A percentile compares a stretch with the other conserved stretches of the same genome.
Evolutionary conservation across 2,329 filamentous ascomycete species (phyloP).

Genomic region (Curvularia lunata): DNA sequence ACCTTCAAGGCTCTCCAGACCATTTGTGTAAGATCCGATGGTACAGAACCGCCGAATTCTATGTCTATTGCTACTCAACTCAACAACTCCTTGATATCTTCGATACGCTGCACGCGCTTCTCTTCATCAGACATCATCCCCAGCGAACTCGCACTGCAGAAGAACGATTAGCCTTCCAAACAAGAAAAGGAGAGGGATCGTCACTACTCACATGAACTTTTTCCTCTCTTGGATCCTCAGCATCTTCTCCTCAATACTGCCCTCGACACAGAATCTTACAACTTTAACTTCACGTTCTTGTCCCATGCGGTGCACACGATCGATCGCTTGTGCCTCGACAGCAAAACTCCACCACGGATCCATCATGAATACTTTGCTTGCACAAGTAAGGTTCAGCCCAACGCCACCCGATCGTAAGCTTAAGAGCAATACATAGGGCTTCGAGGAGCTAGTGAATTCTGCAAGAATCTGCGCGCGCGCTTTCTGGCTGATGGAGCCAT

Average conservation of each 20-base stretch:
- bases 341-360: constrained; percentile 99
- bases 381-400: constrained; percentile 88
- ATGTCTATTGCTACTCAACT: constrained; percentile 54
- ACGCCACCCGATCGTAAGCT: constrained; percentile 91
- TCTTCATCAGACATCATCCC: constrained; percentile 96
- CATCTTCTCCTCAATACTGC: constrained; percentile 96
- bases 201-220: constrained; percentile 81
- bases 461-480: constrained; percentile 77
- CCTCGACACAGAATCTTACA: constrained; percentile 84
- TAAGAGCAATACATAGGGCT: constrained; percentile 78
- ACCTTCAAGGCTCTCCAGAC: neutral
- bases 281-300: constrained; percentile 87
- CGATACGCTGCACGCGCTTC: constrained; percentile 85
- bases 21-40: neutral
- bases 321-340: constrained; percentile 94
- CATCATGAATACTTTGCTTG: constrained; percentile 96
- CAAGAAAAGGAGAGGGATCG: neutral
- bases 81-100: constrained; percentile 91
- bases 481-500: constrained; percentile 89
- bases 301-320: constrained; percentile 96
- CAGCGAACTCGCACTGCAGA: constrained; percentile 80
- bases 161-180: constrained; percentile 34
- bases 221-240: constrained; percentile 91
- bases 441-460: constrained; percentile 66
- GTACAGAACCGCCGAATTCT: neutral